Evolutionary conservation across 2,329 filamentous ascomycete species (phyloP), one percentile per base, ranked within the genome.

Genomic region (Venturia oleaginea): DNA sequence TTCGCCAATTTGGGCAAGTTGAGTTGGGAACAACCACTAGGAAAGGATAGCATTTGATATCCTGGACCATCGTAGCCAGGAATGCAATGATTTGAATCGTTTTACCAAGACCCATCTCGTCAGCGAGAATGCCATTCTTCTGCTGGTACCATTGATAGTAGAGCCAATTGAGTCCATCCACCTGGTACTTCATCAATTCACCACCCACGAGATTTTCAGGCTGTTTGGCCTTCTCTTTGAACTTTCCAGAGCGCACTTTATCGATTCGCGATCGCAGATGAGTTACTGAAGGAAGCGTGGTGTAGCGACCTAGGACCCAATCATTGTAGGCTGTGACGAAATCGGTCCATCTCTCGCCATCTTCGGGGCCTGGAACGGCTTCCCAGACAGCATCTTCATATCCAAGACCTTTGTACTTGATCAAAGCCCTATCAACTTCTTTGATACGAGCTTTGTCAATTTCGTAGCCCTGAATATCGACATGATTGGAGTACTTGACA

Each of bases 71-170:
- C 0, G 88, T 86, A 1, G 90, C 86, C 66, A 97, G 83, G 67
- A 96, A 84, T 2, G 87, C 85, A 66, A 97, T 89, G 62, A 97
- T 86, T 73, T 99, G 94, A 38, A 99, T 91, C 0, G 94, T 99
- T 78, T 99, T 99, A 38, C 94, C 94, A 1, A 99, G 84, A 48
- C 94, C 94, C 94, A 99, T 99, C 73, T 99, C 94, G 72, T 99
- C 94, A 0, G 94, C 94, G 7, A 97, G 83, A 65, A 97, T 93
- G 34, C 92, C 89, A 71, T 94, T 97, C 71, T 90, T 87, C 69
- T 87, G 82, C 61, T 84, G 81, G 70, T 92, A 89, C 80, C 91
- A 97, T 72, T 94, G 94, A 73, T 90, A 92, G 66, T 96, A 87
- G 2, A 99, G 83, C 92, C 94, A 99, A 71, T 97, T 97, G 62